Conservation (phyloP, 805 yeast species). For the Grigorovia jiainica region DNA sequence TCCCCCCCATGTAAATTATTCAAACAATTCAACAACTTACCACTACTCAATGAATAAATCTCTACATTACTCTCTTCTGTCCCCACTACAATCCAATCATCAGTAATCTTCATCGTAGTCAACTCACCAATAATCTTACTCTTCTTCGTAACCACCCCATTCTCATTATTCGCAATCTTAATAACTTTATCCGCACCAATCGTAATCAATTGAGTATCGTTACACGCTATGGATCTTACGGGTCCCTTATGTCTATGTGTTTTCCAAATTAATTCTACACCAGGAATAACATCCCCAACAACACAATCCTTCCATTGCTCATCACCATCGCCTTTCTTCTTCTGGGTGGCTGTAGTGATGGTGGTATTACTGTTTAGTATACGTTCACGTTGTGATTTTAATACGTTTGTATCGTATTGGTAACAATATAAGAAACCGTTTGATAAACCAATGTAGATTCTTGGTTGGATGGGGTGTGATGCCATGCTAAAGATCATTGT, state of each 20-base stretch:
- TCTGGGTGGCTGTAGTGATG: background rate
- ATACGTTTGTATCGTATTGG: constrained; percentile 35
- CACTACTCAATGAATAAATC: constrained; percentile 50
- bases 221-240: constrained; percentile 62
- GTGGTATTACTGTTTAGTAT: constrained; percentile 3
- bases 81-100: constrained; percentile 42
- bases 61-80: constrained; percentile 61
- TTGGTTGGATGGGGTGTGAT: constrained; percentile 65
- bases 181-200: constrained; percentile 74
- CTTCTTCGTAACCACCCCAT: constrained; percentile 70
- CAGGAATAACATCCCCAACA: constrained; percentile 7
- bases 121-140: constrained; percentile 12
- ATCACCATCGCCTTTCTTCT: background rate
- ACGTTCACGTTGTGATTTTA: constrained; percentile 2
- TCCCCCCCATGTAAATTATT: constrained; percentile 58
- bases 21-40: constrained; percentile 42
- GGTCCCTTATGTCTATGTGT: constrained; percentile 88
- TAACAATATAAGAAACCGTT: constrained; percentile 66
- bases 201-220: constrained; percentile 44
- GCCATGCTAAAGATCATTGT: constrained; percentile 62
- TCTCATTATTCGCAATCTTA: constrained; percentile 59
- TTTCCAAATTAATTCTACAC: constrained; percentile 50
- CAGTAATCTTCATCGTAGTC: constrained; percentile 30
- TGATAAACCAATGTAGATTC: constrained; percentile 65
- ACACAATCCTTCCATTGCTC: background rate